A percentile compares a stretch with the other conserved stretches of the same genome.
Evolutionary conservation across 345 rosid species (phyloP).

Genomic region (Citrus hindsii): DNA sequence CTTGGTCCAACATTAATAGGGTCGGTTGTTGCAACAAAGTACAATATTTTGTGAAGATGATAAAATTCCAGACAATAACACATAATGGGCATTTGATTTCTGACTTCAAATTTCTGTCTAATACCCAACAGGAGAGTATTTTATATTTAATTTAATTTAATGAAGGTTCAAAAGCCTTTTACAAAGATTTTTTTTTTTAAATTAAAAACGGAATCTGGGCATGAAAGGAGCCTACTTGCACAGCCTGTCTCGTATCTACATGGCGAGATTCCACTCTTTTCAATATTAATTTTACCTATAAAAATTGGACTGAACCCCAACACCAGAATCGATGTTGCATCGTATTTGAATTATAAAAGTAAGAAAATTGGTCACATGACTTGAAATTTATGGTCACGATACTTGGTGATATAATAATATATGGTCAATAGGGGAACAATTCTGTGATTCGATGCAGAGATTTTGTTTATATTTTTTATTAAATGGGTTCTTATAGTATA

Average conservation of each 20-base stretch:
- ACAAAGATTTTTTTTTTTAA: background rate
- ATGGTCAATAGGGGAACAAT: background rate
- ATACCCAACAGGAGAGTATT: background rate
- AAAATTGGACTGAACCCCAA: conserved; percentile 24
- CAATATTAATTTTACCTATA: conserved; percentile 25
- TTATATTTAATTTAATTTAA: conserved; percentile 11
- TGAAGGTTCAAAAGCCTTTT: background rate
- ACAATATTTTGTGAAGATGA: background rate
- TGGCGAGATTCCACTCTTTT: conserved; percentile 29
- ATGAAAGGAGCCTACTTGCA: conserved; percentile 14
- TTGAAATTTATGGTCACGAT: background rate
- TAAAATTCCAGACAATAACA: conserved; percentile 27
- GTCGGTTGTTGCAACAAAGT: background rate
- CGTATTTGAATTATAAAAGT: background rate
- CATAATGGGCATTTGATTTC: conserved; percentile 1
- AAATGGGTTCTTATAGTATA: background rate
- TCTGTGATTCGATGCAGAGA: background rate
- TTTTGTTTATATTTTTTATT: background rate
- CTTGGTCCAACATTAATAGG: background rate
- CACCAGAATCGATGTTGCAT: conserved; percentile 37
- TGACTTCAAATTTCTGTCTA: conserved; percentile 10
- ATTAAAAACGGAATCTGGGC: conserved; percentile 23
- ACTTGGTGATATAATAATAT: background rate
- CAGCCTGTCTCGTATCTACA: conserved; percentile 27
- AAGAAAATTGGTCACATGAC: conserved; percentile 3